phyloP scores from a whole-genome alignment of 2,329 filamentous ascomycete species.

The Neobulgaria alba region DNA sequence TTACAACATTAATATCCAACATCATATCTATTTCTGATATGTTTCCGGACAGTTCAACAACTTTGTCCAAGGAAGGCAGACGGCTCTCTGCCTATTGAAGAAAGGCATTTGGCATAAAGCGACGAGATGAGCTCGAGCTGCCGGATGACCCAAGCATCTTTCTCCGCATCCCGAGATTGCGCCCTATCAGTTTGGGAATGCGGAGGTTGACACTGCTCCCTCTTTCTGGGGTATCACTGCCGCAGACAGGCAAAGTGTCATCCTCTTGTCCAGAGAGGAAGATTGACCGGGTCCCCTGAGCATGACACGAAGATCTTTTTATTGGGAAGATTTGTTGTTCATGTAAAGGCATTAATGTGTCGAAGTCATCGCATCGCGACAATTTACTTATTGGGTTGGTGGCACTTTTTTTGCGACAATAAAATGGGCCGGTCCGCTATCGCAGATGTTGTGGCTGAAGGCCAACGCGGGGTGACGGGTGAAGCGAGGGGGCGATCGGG shows the following conservation, averaged over 20 bases:
- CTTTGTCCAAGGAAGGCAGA: not conserved
- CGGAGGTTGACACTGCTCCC: not conserved
- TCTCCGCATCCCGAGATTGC: not conserved
- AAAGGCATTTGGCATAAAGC: not conserved
- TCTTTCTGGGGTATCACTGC: not conserved
- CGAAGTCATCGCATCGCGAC: not conserved
- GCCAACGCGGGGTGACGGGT: too few relatives aligned
- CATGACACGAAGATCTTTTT: not conserved
- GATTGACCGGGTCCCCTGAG: not conserved
- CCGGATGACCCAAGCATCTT: not conserved
- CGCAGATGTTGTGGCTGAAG: not conserved
- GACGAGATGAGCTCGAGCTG: not conserved
- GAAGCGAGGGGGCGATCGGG: too few relatives aligned
- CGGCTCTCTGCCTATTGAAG: not conserved
- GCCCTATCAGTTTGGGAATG: not conserved
- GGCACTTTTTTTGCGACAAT: not conserved
- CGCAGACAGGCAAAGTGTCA: too few relatives aligned
- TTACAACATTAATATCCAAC: too few relatives aligned
- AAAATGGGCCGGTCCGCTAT: not conserved
- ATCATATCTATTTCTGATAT: too few relatives aligned
- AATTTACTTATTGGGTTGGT: too few relatives aligned
- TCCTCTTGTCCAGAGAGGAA: not conserved
- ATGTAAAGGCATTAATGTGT: not conserved
- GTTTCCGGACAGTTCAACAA: constrained; percentile 1
- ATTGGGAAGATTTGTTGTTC: not conserved